These are phyloP conservation scores for Physocladia obscura DNA, from an alignment of 192 early-diverging fungal species.

Conservation along the genomic window DNA sequence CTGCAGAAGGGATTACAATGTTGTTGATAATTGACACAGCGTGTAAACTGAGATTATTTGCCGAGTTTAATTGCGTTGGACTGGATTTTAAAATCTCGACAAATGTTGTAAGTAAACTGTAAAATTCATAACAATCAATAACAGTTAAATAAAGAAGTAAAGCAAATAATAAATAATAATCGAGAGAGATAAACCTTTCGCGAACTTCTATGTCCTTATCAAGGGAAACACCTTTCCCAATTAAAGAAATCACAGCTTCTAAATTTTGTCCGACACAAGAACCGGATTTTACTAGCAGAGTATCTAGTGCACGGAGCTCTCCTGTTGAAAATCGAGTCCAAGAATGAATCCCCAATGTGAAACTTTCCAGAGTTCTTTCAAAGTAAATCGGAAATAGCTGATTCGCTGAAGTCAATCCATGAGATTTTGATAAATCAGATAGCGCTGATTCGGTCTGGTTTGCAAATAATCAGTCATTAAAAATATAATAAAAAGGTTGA, in stretches of 20 bases:
- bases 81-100: constrained; percentile 20
- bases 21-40: constrained; percentile 31
- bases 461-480: neutral
- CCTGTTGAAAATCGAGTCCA: constrained; percentile 49
- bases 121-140: no score
- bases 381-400: constrained; percentile 33
- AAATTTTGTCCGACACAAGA: constrained; percentile 34
- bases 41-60: constrained; percentile 16
- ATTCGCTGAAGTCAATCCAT: constrained; percentile 5
- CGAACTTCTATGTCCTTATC: constrained; percentile 50
- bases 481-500: neutral
- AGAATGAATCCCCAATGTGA: neutral
- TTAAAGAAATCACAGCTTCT: constrained; percentile 39
- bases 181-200: constrained; percentile 36
- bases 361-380: neutral
- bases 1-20: constrained; percentile 32
- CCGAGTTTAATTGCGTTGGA: constrained; percentile 34
- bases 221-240: constrained; percentile 13
- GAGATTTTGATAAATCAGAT: constrained; percentile 5
- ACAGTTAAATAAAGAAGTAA: no score
- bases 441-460: neutral
- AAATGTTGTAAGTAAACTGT: constrained; percentile 40
- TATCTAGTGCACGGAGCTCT: constrained; percentile 39
- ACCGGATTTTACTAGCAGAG: constrained; percentile 31
- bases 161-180: no score